These are phyloP conservation scores for Chlamydomonas asymmetrica DNA, from an alignment of 139 green algal species.

Conservation along the genomic window DNA sequence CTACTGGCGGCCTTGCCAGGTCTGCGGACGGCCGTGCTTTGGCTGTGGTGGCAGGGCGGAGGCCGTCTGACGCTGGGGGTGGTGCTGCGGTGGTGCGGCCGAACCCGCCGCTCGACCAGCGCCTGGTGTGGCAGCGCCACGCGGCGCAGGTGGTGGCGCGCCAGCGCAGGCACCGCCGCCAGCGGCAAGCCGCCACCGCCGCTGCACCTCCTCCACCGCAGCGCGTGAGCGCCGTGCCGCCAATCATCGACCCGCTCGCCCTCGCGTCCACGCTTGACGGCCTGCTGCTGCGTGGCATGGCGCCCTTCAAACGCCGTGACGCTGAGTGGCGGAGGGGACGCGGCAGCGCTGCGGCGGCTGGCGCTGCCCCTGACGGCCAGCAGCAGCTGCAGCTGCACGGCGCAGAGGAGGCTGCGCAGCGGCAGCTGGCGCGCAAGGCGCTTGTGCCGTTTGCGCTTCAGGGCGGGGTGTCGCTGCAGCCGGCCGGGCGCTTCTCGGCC, in stretches of 20 bases:
- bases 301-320: not conserved
- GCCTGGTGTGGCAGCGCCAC: not conserved
- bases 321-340: no score
- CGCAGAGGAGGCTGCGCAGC: not conserved
- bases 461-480: not conserved
- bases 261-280: not conserved
- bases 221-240: not conserved
- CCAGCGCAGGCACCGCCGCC: not conserved
- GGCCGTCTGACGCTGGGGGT: no score
- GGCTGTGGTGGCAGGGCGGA: no score
- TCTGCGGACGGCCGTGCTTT: no score
- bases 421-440: not conserved
- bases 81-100: not conserved
- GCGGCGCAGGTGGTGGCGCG: not conserved
- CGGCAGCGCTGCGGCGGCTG: conserved; percentile 3
- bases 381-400: not conserved
- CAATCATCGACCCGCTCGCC: not conserved
- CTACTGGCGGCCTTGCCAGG: no score
- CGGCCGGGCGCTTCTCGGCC: not conserved
- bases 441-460: conserved; percentile 14
- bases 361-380: not conserved
- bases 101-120: not conserved
- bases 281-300: conserved; percentile 6
- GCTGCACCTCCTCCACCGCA: not conserved
- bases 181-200: not conserved